These are phyloP conservation scores for Paragyromitra xinjiangensis DNA, from an alignment of 495 filamentous ascomycete species.

Conservation along the genomic window DNA sequence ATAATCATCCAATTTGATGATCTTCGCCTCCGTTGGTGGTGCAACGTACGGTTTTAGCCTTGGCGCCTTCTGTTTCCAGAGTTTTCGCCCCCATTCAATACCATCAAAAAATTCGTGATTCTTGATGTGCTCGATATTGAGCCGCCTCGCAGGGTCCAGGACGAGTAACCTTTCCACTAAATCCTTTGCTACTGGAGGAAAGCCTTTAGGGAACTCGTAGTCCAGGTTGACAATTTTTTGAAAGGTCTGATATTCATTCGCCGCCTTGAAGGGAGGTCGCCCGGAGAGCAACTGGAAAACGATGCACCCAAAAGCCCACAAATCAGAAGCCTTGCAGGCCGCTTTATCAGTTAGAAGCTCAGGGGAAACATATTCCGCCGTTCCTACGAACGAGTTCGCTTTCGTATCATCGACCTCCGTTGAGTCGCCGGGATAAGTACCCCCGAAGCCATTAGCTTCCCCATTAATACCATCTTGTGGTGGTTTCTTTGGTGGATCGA, in stretches of 20 bases:
- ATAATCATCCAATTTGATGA: conserved; percentile 80
- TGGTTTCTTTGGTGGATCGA: conserved; percentile 71
- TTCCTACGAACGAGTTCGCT: conserved; percentile 95
- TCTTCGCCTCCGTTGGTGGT: conserved; percentile 74
- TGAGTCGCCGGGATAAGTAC: conserved; percentile 59
- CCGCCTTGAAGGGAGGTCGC: conserved; percentile 94
- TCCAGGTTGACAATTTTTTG: conserved; percentile 96
- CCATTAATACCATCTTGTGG: conserved; percentile 59
- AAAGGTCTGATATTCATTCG: conserved; percentile 97
- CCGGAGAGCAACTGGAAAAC: conserved; percentile 95
- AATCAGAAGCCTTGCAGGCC: conserved; percentile 95
- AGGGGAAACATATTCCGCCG: conserved; percentile 97
- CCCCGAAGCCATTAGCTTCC: conserved; percentile 42
- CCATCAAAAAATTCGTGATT: conserved; percentile 98
- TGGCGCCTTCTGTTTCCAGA: conserved; percentile 94
- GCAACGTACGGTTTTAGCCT: conserved; percentile 86
- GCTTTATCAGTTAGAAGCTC: conserved; percentile 95
- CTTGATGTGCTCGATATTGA: conserved; percentile 97
- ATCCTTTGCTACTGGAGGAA: conserved; percentile 87
- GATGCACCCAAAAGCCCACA: conserved; percentile 99
- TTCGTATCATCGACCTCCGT: conserved; percentile 72
- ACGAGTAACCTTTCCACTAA: conserved; percentile 92
- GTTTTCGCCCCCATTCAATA: conserved; percentile 78
- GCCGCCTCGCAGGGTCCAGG: conserved; percentile 81
- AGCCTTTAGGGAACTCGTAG: conserved; percentile 91